phyloP scores from a whole-genome alignment of 768 basidiomycete species.

The Filobasidium wieringae region DNA sequence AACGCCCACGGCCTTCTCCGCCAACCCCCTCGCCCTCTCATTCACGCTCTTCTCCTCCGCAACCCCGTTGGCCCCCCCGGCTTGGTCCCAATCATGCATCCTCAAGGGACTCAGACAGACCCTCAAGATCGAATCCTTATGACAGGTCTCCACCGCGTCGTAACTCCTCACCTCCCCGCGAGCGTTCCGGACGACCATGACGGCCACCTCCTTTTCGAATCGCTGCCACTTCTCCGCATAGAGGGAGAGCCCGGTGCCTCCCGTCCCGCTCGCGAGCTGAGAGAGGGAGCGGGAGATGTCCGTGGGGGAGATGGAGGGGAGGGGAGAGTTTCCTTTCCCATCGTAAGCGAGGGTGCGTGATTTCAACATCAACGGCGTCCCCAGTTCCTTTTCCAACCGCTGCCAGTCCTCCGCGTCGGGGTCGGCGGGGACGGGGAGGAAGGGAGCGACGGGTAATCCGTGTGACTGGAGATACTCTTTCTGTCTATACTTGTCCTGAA shows the following conservation, averaged over 20 bases:
- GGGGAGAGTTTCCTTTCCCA: constrained; percentile 79
- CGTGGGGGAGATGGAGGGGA: constrained; percentile 49
- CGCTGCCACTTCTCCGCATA: constrained; percentile 93
- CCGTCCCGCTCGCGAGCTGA: constrained; percentile 42
- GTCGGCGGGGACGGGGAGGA: constrained; percentile 48
- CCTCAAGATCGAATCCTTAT: constrained; percentile 86
- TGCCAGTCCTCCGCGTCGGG: constrained; percentile 48
- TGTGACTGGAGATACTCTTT: constrained; percentile 49
- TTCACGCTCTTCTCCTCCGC: constrained; percentile 50
- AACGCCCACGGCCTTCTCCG: constrained; percentile 65
- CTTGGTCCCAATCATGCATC: constrained; percentile 56
- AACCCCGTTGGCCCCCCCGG: constrained; percentile 62
- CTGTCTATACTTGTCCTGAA: constrained; percentile 66
- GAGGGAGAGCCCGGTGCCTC: constrained; percentile 56
- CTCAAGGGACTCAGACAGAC: constrained; percentile 82
- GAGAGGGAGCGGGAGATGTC: constrained; percentile 42
- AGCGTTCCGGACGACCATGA: constrained; percentile 83
- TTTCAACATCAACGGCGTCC: constrained; percentile 90
- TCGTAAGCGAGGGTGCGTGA: constrained; percentile 91
- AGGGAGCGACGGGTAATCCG: constrained; percentile 51
- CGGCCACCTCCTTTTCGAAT: constrained; percentile 80
- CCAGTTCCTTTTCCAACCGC: constrained; percentile 44
- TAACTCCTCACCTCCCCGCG: constrained; percentile 68
- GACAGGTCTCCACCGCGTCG: constrained; percentile 86
- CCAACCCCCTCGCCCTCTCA: constrained; percentile 54